Evolutionary conservation across 116 monocot species (phyloP).

Genomic region (Thalassia testudinum): DNA sequence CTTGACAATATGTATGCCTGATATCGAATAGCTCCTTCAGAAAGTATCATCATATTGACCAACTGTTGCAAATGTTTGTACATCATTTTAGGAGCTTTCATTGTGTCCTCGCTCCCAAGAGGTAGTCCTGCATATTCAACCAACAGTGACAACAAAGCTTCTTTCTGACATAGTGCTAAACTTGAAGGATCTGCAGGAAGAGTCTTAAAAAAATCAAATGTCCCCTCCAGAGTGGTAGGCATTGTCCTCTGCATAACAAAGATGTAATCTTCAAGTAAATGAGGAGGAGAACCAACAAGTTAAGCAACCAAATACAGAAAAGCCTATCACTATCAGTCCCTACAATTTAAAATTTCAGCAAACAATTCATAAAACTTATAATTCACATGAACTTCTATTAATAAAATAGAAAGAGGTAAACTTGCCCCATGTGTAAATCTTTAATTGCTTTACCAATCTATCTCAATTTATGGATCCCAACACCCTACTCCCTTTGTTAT

Average conservation of each 20-base stretch:
- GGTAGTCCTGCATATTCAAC: conserved; percentile 37
- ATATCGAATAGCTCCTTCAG: conserved; percentile 23
- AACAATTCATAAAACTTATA: too few species aligned
- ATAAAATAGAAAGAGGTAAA: too few species aligned
- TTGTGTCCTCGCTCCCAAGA: conserved; percentile 9
- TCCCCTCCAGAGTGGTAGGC: conserved; percentile 55
- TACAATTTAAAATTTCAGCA: too few species aligned
- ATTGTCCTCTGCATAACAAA: conserved; percentile 46
- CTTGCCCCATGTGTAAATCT: too few species aligned
- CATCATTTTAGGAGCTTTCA: conserved; percentile 37
- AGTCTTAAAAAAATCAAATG: conserved; percentile 88
- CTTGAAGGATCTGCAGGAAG: conserved; percentile 47
- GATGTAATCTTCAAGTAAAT: neutral
- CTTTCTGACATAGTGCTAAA: conserved; percentile 33
- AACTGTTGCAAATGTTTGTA: conserved; percentile 77
- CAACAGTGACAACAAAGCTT: conserved; percentile 68
- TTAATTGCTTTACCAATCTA: too few species aligned
- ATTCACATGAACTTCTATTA: too few species aligned
- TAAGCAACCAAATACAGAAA: too few species aligned
- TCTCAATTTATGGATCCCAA: too few species aligned
- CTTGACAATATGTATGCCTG: conserved; percentile 56
- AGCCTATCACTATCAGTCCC: too few species aligned
- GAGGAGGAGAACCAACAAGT: neutral
- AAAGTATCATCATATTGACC: conserved; percentile 36
- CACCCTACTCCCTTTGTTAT: too few species aligned